Evolutionary conservation across 805 yeast species (phyloP).

Genomic region (Pichia scutulata): DNA sequence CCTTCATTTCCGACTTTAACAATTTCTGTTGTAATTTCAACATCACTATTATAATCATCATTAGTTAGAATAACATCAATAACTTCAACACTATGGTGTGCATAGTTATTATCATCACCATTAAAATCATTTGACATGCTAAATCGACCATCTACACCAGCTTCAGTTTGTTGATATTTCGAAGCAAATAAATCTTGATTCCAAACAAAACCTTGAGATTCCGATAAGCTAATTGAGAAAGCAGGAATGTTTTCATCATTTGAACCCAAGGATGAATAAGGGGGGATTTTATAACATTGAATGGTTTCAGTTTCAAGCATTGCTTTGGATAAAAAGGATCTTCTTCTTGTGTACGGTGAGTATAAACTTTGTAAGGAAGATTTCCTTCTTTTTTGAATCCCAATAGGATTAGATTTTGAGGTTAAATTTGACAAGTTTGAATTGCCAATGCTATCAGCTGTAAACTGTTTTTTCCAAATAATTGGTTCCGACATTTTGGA

Average conservation of each 20-base stretch:
- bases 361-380: slow-evolving; percentile 32
- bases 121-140: slow-evolving; percentile 15
- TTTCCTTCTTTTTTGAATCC: slow-evolving; percentile 16
- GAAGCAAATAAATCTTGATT: slow-evolving; percentile 72
- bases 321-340: slow-evolving; percentile 46
- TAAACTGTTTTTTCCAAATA: not conserved
- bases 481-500: not conserved
- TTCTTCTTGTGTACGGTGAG: slow-evolving; percentile 49
- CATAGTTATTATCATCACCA: slow-evolving; percentile 5
- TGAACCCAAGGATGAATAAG: slow-evolving; percentile 16
- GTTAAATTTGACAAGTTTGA: not conserved
- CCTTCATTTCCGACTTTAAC: slow-evolving; percentile 3
- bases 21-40: slow-evolving; percentile 1
- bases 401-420: slow-evolving; percentile 1
- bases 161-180: slow-evolving; percentile 53
- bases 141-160: slow-evolving; percentile 21
- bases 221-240: slow-evolving; percentile 41
- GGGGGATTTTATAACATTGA: slow-evolving; percentile 40
- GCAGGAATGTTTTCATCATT: slow-evolving; percentile 23
- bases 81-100: slow-evolving; percentile 6
- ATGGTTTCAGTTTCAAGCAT: slow-evolving; percentile 52
- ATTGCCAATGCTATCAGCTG: not conserved
- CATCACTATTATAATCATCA: slow-evolving; percentile 7
- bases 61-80: slow-evolving; percentile 1
- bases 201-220: slow-evolving; percentile 70